Percentiles rank a stretch among this genome's conserved stretches.
Evolutionary conservation across 768 basidiomycete species (phyloP).

Genomic region (Lentinula sp.): DNA sequence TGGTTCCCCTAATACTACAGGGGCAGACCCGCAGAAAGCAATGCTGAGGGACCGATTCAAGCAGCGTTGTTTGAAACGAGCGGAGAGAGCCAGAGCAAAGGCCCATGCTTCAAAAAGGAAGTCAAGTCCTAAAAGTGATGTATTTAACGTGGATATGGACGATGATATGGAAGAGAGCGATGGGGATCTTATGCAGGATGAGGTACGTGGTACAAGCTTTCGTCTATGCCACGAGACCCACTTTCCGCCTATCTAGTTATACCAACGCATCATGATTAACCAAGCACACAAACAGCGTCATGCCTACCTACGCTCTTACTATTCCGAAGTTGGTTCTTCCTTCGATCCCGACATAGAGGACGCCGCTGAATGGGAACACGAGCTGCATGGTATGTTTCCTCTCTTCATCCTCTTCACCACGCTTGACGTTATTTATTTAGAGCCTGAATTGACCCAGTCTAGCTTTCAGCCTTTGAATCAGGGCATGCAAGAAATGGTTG

Average conservation of each 20-base stretch:
- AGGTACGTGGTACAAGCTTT: conserved; percentile 30
- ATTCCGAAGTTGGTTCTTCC: conserved; percentile 66
- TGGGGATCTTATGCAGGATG: conserved; percentile 55
- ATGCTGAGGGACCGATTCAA: conserved; percentile 58
- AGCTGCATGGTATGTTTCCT: conserved; percentile 34
- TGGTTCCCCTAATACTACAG: conserved; percentile 17
- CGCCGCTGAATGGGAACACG: conserved; percentile 51
- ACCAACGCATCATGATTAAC: conserved; percentile 57
- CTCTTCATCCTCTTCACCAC: not conserved
- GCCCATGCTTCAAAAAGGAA: conserved; percentile 32
- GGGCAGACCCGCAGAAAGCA: conserved; percentile 38
- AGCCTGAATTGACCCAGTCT: conserved; percentile 1
- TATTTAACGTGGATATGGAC: conserved; percentile 37
- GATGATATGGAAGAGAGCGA: conserved; percentile 58
- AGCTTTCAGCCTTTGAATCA: not conserved
- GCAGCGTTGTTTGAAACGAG: conserved; percentile 57
- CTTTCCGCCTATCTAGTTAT: conserved; percentile 39
- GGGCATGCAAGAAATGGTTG: conserved; percentile 3
- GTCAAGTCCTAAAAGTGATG: conserved; percentile 42
- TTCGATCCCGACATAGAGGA: conserved; percentile 73
- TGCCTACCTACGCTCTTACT: conserved; percentile 58
- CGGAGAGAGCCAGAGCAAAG: conserved; percentile 46
- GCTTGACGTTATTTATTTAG: not conserved
- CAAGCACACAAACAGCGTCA: conserved; percentile 43
- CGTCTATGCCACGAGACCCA: not conserved